Conservation (phyloP, 805 yeast genomes). For the Blastobotrys attinorum region DNA sequence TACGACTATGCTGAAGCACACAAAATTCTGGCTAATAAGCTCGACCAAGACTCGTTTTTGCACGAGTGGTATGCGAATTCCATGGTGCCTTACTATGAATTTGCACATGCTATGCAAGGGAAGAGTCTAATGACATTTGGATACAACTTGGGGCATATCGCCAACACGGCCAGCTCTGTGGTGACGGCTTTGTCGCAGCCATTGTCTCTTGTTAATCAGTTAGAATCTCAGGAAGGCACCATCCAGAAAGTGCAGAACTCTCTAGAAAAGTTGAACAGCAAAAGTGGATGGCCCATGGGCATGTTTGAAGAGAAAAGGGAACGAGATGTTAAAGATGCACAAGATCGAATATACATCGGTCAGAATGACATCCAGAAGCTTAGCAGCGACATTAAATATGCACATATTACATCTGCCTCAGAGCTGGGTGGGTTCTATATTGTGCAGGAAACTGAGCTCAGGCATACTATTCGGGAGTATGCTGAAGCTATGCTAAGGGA, state of each 20-base stretch:
- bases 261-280: conserved; percentile 18
- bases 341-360: conserved; percentile 23
- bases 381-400: conserved; percentile 25
- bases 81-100: conserved; percentile 1
- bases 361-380: conserved; percentile 24
- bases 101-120: conserved; percentile 6
- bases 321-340: conserved; percentile 24
- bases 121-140: conserved; percentile 3
- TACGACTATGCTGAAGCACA: conserved; percentile 15
- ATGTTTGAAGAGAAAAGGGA: conserved; percentile 29
- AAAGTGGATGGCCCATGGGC: conserved; percentile 26
- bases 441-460: conserved; percentile 28
- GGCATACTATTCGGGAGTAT: conserved; percentile 17
- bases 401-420: conserved; percentile 30
- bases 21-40: conserved; percentile 11
- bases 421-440: conserved; percentile 33
- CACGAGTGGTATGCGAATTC: background rate
- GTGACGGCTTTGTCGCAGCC: conserved; percentile 24
- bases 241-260: conserved; percentile 18
- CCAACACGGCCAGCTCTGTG: conserved; percentile 17
- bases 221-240: conserved; percentile 18
- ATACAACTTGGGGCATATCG: conserved; percentile 1
- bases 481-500: conserved; percentile 16
- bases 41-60: conserved; percentile 11
- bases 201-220: conserved; percentile 18